Conservation (phyloP, 2,329 filamentous ascomycete genomes). For the Diaporthe velutina region DNA sequence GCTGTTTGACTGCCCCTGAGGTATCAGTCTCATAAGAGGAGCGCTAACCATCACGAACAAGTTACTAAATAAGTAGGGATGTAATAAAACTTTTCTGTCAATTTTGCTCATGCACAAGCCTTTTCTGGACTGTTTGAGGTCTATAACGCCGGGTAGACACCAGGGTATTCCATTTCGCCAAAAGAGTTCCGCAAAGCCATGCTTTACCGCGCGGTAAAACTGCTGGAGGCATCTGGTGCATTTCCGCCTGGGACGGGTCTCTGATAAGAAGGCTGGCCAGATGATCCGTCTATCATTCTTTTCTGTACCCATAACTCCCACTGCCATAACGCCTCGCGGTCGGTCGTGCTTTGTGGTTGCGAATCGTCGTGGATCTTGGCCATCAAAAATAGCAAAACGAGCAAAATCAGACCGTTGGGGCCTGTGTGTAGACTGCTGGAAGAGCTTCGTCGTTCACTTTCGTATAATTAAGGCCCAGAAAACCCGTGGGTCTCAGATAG, state of each 20-base stretch:
- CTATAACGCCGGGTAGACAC: slow-evolving; percentile 27
- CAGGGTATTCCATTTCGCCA: slow-evolving; percentile 22
- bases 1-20: background rate
- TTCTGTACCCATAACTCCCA: background rate
- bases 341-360: background rate
- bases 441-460: background rate
- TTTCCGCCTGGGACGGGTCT: background rate
- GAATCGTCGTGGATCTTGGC: background rate
- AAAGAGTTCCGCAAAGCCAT: background rate
- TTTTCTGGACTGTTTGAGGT: background rate
- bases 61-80: no score
- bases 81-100: background rate
- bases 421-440: no score
- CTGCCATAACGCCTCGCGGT: slow-evolving; percentile 3
- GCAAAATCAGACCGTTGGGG: background rate
- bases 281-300: background rate
- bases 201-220: background rate
- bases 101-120: background rate
- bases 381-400: background rate
- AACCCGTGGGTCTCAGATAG: background rate
- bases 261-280: background rate
- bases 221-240: background rate
- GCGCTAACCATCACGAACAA: background rate
- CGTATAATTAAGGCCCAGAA: background rate
- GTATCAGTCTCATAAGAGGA: background rate